Evolutionary conservation across 306 rosid genomes (phyloP).

Genomic region (Cicer cuneatum): DNA sequence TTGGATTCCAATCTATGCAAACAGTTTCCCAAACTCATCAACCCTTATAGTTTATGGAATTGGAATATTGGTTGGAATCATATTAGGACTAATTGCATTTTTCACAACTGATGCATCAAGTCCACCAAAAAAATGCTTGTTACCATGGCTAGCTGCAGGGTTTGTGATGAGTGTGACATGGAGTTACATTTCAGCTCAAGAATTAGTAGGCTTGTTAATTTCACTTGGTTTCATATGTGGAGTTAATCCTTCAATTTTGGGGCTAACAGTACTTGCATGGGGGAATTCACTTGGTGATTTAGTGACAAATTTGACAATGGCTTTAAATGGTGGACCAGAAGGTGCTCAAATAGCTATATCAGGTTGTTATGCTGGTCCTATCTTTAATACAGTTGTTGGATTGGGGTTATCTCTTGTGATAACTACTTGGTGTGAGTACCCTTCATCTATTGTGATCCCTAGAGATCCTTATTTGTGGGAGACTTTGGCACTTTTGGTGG

Average conservation of each 20-base stretch:
- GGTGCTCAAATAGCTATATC: slow-evolving; percentile 62
- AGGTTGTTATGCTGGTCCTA: slow-evolving; percentile 70
- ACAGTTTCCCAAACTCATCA: slow-evolving; percentile 35
- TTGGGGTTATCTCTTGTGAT: slow-evolving; percentile 56
- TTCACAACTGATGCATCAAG: slow-evolving; percentile 47
- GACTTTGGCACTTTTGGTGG: slow-evolving; percentile 53
- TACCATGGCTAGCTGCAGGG: slow-evolving; percentile 61
- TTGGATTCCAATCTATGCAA: slow-evolving; percentile 31
- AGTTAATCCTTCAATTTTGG: slow-evolving; percentile 78
- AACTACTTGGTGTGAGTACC: slow-evolving; percentile 52
- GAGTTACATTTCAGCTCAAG: slow-evolving; percentile 64
- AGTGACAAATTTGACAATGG: slow-evolving; percentile 58
- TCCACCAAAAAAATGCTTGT: slow-evolving; percentile 53
- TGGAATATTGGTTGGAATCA: slow-evolving; percentile 48
- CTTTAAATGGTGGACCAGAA: slow-evolving; percentile 55
- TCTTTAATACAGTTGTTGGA: slow-evolving; percentile 55
- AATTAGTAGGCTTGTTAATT: slow-evolving; percentile 56
- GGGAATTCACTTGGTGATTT: slow-evolving; percentile 81
- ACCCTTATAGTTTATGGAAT: slow-evolving; percentile 47
- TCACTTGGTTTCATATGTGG: slow-evolving; percentile 72
- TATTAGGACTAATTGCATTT: slow-evolving; percentile 43
- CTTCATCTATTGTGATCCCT: slow-evolving; percentile 49
- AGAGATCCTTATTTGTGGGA: slow-evolving; percentile 62
- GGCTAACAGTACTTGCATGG: slow-evolving; percentile 90
- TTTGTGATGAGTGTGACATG: slow-evolving; percentile 66